Evolutionary conservation across 805 yeast species (phyloP), one percentile per base, ranked within the genome.

Genomic region (Barnettozyma pratensis): DNA sequence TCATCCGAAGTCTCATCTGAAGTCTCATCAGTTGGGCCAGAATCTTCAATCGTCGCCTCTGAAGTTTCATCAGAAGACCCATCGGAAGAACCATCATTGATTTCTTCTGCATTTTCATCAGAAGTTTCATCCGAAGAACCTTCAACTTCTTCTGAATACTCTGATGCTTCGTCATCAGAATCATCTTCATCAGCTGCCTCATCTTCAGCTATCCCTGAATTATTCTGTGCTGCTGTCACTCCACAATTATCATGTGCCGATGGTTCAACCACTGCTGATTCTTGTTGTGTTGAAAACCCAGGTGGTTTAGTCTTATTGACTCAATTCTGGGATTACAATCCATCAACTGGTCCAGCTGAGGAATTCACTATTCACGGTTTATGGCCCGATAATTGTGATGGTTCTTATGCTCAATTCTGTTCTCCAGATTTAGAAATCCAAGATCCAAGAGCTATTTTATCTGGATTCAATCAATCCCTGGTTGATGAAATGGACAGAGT

Each of bases 321-420:
- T 0, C 97, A 91, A 63, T 90, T 91, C 69, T 91, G 97, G 97
- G 95, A 91, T 66, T 85, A 84, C 60, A 67, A 71, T 51, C 91
- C 94, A 1, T 77, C 87, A 1, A 71, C 80, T 46, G 92, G 94
- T 6, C 87, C 87, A 4, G 70, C 74, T 39, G 79, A 86, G 44
- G 67, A 76, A 51, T 88, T 85, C 69, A 88, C 96, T 2, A 68
- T 85, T 35, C 96, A 88, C 64, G 96, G 96, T 0, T 67, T 87
- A 43, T 88, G 96, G 96, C 88, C 91, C 26, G 96, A 88, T 65
- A 76, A 78, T 57, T 90, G 97, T 70, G 83, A 80, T 62, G 97
- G 97, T 2, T 73, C 83, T 3, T 90, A 76, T 68, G 80, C 79
- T 42, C 92, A 85, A 69, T 87, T 79, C 66, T 90, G 97, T 71